These are phyloP conservation scores for Dillenia turbinata DNA, from an alignment of 164 flowering plant species.

Conservation along the genomic window DNA sequence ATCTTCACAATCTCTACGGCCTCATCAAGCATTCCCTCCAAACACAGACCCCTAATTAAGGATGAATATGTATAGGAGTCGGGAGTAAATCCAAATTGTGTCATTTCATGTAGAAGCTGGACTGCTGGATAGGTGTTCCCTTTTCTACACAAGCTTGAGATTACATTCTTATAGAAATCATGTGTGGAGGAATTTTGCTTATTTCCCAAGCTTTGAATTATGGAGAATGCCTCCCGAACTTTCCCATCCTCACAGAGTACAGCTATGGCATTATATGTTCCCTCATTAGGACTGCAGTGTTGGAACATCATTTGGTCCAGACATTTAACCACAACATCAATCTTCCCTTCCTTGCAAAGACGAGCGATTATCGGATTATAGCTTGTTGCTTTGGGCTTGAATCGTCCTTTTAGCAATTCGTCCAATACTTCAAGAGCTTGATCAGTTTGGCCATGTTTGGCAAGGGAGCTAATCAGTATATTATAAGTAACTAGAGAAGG, in stretches of 20 bases:
- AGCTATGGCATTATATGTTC: slow-evolving; percentile 80
- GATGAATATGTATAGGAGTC: slow-evolving; percentile 74
- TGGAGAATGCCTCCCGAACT: slow-evolving; percentile 70
- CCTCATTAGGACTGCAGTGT: slow-evolving; percentile 63
- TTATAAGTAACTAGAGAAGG: slow-evolving; percentile 75
- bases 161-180: slow-evolving; percentile 57
- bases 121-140: slow-evolving; percentile 80
- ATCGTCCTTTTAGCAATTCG: slow-evolving; percentile 44
- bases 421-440: slow-evolving; percentile 64
- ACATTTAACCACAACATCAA: slow-evolving; percentile 52
- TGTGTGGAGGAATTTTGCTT: slow-evolving; percentile 43
- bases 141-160: slow-evolving; percentile 71
- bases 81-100: slow-evolving; percentile 60
- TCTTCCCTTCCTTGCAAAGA: slow-evolving; percentile 64
- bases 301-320: slow-evolving; percentile 59
- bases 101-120: slow-evolving; percentile 75
- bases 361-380: slow-evolving; percentile 71
- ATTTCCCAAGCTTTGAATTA: slow-evolving; percentile 55
- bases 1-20: slow-evolving; percentile 56
- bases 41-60: slow-evolving; percentile 74
- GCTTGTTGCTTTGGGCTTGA: slow-evolving; percentile 60
- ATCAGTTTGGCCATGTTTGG: slow-evolving; percentile 53
- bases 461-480: slow-evolving; percentile 71
- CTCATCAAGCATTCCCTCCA: slow-evolving; percentile 77
- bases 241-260: slow-evolving; percentile 54